Base-by-base conservation (phyloP, 495 filamentous ascomycete genomes). In the Tuber umbilicatum region DNA sequence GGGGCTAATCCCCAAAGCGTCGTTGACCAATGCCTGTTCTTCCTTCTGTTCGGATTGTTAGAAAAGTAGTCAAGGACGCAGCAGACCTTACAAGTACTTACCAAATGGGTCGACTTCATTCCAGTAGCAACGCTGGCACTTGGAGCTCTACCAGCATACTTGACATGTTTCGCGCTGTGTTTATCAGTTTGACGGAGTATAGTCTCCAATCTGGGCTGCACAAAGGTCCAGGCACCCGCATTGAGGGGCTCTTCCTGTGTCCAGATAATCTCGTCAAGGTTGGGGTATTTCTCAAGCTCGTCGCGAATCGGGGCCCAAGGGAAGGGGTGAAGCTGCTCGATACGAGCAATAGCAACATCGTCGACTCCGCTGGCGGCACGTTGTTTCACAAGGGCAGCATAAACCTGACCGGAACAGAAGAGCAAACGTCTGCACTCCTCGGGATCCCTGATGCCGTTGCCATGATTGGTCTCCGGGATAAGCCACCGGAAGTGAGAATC, bases 321-420 rank as follows among this genome's bases (percentile, higher is more conserved):
- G 93, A 99, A 99, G 81, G 95, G 95, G 85, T 98, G 91, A 41
- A 99, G 89, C 86, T 99, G 95, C 86, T 99, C 95, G 80, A 99
- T 89, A 81, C 95, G 93, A 68, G 93, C 96, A 85, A 99, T 91
- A 83, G 93, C 95, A 35, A 93, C 90, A 84, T 97, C 89, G 83
- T 93, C 92, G 84, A 97, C 87, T 73, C 91, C 88, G 80, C 95
- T 89, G 79, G 90, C 86, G 77, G 92, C 89, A 81, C 96, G 95
- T 87, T 97, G 88, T 87, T 98, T 98, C 86, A 90, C 83, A 42
- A 99, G 89, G 31, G 94, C 89, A 50, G 90, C 91, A 84, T 94
- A 99, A 64, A 97, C 94, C 86, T 99, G 95, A 75, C 95, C 95
- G 71, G 93, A 89, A 87, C 95, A 99, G 77, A 99, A 86, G 77